Conservation (phyloP, 2,329 filamentous ascomycete species). For the Venturia carpophila region DNA sequence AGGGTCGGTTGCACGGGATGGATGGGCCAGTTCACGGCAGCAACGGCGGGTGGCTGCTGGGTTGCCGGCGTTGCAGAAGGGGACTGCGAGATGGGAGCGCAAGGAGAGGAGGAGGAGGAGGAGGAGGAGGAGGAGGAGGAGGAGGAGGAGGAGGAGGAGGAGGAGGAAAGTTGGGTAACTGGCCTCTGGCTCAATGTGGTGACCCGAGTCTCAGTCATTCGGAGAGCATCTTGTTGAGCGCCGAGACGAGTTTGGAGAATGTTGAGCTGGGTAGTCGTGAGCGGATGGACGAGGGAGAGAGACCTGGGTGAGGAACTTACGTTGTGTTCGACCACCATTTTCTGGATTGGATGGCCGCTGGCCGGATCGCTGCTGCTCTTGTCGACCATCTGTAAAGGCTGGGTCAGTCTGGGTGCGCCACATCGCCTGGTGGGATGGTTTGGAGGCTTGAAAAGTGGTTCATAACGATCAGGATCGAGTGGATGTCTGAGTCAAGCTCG, state of each 20-base stretch:
- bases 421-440: background rate
- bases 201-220: background rate
- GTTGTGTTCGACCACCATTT: background rate
- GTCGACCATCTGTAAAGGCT: background rate
- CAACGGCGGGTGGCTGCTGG: background rate
- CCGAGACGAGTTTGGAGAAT: background rate
- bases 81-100: no score
- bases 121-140: no score
- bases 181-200: no score
- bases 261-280: background rate
- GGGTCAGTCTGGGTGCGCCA: background rate
- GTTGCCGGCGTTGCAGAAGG: background rate
- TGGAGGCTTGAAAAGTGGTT: background rate
- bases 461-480: background rate
- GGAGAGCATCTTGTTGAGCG: background rate
- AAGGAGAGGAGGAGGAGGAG: no score
- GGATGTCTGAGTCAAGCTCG: background rate
- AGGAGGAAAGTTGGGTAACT: no score
- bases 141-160: no score
- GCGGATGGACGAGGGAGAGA: background rate
- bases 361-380: background rate
- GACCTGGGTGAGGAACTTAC: background rate
- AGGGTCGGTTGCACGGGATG: background rate
- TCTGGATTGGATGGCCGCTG: background rate
- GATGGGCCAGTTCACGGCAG: background rate